Base-by-base conservation (phyloP, 2,329 filamentous ascomycete species). In the Chaetomium olivaceum region DNA sequence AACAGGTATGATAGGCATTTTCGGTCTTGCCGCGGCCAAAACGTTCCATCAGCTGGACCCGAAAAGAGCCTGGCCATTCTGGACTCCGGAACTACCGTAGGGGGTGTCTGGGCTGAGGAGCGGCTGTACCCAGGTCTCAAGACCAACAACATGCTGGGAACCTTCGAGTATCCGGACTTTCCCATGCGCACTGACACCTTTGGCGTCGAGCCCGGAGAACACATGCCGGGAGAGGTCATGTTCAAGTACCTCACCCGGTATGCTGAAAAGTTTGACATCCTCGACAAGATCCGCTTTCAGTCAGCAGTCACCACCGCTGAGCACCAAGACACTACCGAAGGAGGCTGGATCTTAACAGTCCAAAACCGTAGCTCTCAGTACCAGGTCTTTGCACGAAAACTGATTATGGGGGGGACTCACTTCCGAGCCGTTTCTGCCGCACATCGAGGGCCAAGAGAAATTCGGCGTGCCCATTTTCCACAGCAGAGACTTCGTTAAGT, bases 151-250 rank as follows among this genome's bases (percentile, higher is more conserved):
- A 83, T 91, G 74, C 75, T 89, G 12, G 90, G 90, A 2, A 89
- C 86, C 0, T 91, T 89, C 70, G 89, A 93, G 74, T 92, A 85
- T 71, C 86, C 87, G 0, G 91, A 92, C 71, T 91, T 91, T 66
- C 89, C 89, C 21, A 89, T 93, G 87, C 80, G 83, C 65, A 76
- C 78, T 8, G 81, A 82, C 23, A 80, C 77, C 0, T 88, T 84
- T 70, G 79, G 79, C 1, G 75, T 86, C 29, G 73, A 79, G 54
- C 73, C 76, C 0, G 79, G 79, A 2, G 71, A 83, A 68, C 79
- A 84, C 67, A 82, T 86, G 9, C 78, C 83, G 1, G 84, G 82
- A 1, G 67, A 73, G 9, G 78, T 79, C 5, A 72, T 85, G 33
- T 77, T 84, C 66, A 69, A 77, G 14, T 86, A 87, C 70, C 77